Base-by-base conservation (phyloP, 2,329 filamentous ascomycete species). In the Phaeoacremonium minimum region DNA sequence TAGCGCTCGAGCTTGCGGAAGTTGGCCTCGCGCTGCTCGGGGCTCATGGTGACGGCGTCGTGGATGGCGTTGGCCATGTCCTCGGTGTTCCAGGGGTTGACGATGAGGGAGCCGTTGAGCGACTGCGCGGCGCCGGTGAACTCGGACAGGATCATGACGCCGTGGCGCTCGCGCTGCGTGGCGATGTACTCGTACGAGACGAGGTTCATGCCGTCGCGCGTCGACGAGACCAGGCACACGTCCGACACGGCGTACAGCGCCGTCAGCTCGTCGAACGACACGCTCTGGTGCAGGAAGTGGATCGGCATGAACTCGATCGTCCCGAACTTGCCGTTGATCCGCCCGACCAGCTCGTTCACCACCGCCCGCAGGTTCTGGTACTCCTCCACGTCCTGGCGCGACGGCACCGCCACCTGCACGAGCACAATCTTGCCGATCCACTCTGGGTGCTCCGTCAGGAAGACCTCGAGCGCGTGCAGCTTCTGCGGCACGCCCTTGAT, bases 401-500 rank as follows among this genome's bases (percentile, higher is more conserved):
- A 95, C 4, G 93, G 93, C 15, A 98, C 89, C 3, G 93, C 93
- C 19, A 97, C 91, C 61, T 97, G 93, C 1, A 97, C 88, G 13
- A 98, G 75, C 4, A 97, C 90, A 15, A 97, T 90, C 63, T 95
- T 95, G 49, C 93, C 93, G 43, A 97, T 91, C 90, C 90, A 96
- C 60, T 97, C 91, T 0, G 93, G 93, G 53, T 98, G 89, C 54
- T 97, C 91, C 1, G 89, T 95, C 19, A 98, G 71, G 69, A 98
- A 97, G 4, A 97, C 88, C 61, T 98, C 93, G 29, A 97, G 78
- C 3, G 93, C 91, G 55, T 97, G 93, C 8, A 98, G 72, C 61
- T 98, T 98, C 63, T 98, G 93, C 0, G 93, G 93, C 8, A 98
- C 90, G 45, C 93, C 93, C 67, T 97, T 97, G 78, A 97, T 97